Evolutionary conservation across 2,329 filamentous ascomycete genomes (phyloP).

Genomic region (Fusarium nelsonii): DNA sequence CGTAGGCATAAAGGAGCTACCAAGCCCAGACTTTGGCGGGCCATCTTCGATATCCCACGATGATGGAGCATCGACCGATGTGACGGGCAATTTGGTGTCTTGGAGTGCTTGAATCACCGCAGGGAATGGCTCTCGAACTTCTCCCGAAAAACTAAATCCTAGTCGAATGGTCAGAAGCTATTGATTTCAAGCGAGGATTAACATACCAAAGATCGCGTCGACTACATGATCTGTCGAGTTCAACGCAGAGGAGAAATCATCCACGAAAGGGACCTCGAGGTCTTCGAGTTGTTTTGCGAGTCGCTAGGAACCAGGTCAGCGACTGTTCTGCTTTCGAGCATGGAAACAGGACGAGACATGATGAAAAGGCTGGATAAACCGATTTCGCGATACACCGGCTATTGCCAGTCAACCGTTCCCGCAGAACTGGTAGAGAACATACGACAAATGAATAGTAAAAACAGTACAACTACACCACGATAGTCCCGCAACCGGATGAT

Average conservation of each 20-base stretch:
- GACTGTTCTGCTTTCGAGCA: constrained; percentile 19
- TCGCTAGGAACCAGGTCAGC: constrained; percentile 67
- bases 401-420: constrained; percentile 25
- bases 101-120: constrained; percentile 83
- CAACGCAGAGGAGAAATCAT: constrained; percentile 79
- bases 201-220: constrained; percentile 89
- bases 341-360: constrained; percentile 16
- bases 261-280: constrained; percentile 83
- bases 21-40: constrained; percentile 80
- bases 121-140: constrained; percentile 92
- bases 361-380: constrained; percentile 14
- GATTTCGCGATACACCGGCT: constrained; percentile 9
- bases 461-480: constrained; percentile 34
- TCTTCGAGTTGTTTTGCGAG: constrained; percentile 87
- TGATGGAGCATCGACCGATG: constrained; percentile 91
- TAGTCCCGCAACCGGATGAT: background rate
- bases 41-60: constrained; percentile 94
- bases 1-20: constrained; percentile 82
- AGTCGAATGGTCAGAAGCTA: constrained; percentile 27
- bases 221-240: constrained; percentile 81
- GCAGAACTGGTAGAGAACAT: constrained; percentile 33
- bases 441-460: constrained; percentile 36
- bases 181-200: background rate
- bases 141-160: constrained; percentile 93
- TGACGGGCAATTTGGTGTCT: constrained; percentile 78